Base-by-base conservation (phyloP, 2,329 filamentous ascomycete genomes). In the Ophiostoma fasciatum region DNA sequence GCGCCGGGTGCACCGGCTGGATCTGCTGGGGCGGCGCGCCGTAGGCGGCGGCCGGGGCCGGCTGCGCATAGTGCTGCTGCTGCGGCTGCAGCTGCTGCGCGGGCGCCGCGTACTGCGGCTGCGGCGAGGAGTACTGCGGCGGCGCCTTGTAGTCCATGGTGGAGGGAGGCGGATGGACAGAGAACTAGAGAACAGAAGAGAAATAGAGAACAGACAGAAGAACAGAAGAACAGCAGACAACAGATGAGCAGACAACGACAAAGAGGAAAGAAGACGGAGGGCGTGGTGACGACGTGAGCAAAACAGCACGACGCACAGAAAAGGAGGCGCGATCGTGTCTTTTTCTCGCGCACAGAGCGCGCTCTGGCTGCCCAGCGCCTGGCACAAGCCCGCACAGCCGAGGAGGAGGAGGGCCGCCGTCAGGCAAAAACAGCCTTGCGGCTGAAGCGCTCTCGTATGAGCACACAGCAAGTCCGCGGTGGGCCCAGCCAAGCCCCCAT, bases 81-180 rank as follows among this genome's bases (percentile, higher is more conserved):
- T 25, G 31, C 25, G 7, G 11, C 14, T 28, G n/a, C n/a, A n/a
- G 32, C 36, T 38, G 31, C 7, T 32, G 32, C 15, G 20, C 14
- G 21, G 35, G 40, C 27, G n/a, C 14, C 5, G 19, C 20, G 26
- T 40, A 38, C 21, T 37, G 35, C n/a, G 31, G 41, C 28, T 36
- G 19, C 31, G 37, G 39, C 29, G 34, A n/a, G 11, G 26, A n/a
- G 17, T 40, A 42, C 33, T 38, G 40, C 20, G 38, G 42, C 15
- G 35, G 35, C 6, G 21, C 17, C 31, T 58, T 55, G 41, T 53
- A 49, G 13, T 40, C 41, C 43, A 45, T 43, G 18, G 32, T 31
- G 28, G 31, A 14, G n/a, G 12, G 13, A 17, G 18, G 21, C 2
- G 27, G 22, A 15, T 9, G 13, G 29, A 21, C n/a, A 34, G 17